Evolutionary conservation across 345 rosid genomes (phyloP), one percentile per base, ranked within the genome.

Genomic region (Salix arbutifolia): DNA sequence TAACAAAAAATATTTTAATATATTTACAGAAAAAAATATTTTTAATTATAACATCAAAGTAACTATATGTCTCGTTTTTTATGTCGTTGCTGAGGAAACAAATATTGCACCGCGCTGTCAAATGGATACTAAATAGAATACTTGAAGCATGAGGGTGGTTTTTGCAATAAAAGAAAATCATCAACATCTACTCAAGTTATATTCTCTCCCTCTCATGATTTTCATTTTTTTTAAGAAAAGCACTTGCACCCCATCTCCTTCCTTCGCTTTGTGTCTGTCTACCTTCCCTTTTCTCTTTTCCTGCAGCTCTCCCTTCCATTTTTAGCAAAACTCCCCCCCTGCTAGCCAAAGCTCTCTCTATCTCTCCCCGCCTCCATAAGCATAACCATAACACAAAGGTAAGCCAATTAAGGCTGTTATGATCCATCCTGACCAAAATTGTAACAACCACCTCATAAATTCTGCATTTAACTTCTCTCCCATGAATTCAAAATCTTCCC

Each of bases 291-390:
- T 35, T 48, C 69, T 58, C 67, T 60, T 38, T 62, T 40, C 25
- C 52, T 77, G 60, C 73, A 58, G 61, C 72, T 72, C 78, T 65
- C 69, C 65, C 71, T 79, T 58, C 81, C 83, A 84, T 69, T 70
- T 83, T 85, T 87, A 73, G 85, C 81, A 71, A 66, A 69, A 37
- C 68, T 61, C 58, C 76, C n/a, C 52, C 52, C 52, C 18, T 46
- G 19, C 52, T 46, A 12, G 14, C 52, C 52, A 46, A 16, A 46
- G 14, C 14, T 13, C 6, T 40, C 7, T 56, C 28, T 48, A 21
- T 3, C 64, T 62, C 50, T 38, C 72, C 73, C 38, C 79, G 1
- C 80, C n/a, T 58, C 69, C 64, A 33, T 8, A 35, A 11, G 53
- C 35, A 61, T 2, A 53, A 8, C n/a, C 68, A 52, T 14, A 38